phyloP scores from a whole-genome alignment of 768 basidiomycete species.

The Collybiopsis luxurians region DNA sequence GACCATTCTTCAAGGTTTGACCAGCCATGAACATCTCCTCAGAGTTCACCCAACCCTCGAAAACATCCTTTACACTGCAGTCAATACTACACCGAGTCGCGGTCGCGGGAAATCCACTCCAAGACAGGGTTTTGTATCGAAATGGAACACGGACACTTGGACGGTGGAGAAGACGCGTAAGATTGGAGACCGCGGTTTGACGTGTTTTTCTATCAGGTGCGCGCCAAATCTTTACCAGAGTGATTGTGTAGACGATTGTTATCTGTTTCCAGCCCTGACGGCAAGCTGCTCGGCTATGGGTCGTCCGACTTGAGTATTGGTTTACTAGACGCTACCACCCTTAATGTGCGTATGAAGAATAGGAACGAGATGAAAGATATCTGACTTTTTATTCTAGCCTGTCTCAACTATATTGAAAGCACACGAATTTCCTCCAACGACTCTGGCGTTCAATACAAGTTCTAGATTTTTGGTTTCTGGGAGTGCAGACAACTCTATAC shows the following conservation, averaged over 20 bases:
- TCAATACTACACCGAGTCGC: conserved; percentile 68
- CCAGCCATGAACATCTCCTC: neutral
- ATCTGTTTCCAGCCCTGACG: conserved; percentile 57
- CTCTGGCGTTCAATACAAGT: conserved; percentile 82
- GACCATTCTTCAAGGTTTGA: neutral
- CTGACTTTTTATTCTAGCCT: conserved; percentile 53
- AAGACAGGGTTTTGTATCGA: conserved; percentile 62
- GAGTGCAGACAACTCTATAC: conserved; percentile 86
- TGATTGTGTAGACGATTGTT: conserved; percentile 7
- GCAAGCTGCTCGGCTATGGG: conserved; percentile 80
- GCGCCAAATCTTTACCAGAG: conserved; percentile 13
- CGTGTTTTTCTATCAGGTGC: conserved; percentile 87
- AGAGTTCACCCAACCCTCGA: conserved; percentile 12
- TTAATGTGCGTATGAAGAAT: conserved; percentile 56
- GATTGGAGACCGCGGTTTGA: conserved; percentile 75
- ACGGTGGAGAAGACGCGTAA: conserved; percentile 63
- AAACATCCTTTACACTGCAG: conserved; percentile 61
- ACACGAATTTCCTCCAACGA: conserved; percentile 92
- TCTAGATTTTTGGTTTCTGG: conserved; percentile 82
- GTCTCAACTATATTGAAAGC: conserved; percentile 85
- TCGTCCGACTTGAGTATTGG: conserved; percentile 85
- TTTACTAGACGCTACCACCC: conserved; percentile 72
- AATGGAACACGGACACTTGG: conserved; percentile 77
- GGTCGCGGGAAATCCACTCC: conserved; percentile 50
- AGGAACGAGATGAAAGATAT: neutral